Conservation (phyloP, 331 rosid species). For the Malus hybrid region DNA sequence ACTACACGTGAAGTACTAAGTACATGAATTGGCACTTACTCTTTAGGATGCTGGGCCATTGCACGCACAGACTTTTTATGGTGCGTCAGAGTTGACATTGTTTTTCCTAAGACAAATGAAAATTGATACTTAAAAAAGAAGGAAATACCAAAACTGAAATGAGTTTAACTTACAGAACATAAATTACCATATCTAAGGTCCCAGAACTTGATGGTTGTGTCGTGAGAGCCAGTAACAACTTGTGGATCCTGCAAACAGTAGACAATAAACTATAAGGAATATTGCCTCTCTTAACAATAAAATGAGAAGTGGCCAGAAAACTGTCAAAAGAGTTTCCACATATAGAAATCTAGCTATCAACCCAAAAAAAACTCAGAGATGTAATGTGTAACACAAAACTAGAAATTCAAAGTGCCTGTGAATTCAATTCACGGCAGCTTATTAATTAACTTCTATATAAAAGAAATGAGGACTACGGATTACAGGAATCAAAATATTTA, state of each 20-base stretch:
- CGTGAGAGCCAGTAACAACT: constrained; percentile 98
- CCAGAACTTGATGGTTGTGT: constrained; percentile 92
- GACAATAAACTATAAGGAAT: neutral
- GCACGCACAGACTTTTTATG: constrained; percentile 97
- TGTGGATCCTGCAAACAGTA: constrained; percentile 72
- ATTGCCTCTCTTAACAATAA: neutral
- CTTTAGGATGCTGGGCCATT: constrained; percentile 89
- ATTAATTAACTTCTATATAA: neutral
- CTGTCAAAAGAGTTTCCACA: too few relatives aligned
- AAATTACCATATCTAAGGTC: constrained; percentile 90
- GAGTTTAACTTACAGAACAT: neutral
- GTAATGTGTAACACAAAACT: neutral
- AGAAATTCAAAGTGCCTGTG: neutral
- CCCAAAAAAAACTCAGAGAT: neutral
- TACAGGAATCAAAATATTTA: neutral
- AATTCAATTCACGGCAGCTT: neutral
- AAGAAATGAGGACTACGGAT: neutral
- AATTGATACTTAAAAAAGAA: neutral
- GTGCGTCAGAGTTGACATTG: constrained; percentile 87
- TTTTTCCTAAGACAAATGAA: constrained; percentile 53
- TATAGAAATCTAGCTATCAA: too few relatives aligned
- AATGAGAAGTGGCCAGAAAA: neutral
- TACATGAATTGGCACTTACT: constrained; percentile 40
- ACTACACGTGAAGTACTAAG: constrained; percentile 3
- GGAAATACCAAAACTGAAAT: neutral